A percentile compares a stretch with the other conserved stretches of the same genome.
Conservation (phyloP, 179 eudicot species). For the Spergularia azorica region DNA sequence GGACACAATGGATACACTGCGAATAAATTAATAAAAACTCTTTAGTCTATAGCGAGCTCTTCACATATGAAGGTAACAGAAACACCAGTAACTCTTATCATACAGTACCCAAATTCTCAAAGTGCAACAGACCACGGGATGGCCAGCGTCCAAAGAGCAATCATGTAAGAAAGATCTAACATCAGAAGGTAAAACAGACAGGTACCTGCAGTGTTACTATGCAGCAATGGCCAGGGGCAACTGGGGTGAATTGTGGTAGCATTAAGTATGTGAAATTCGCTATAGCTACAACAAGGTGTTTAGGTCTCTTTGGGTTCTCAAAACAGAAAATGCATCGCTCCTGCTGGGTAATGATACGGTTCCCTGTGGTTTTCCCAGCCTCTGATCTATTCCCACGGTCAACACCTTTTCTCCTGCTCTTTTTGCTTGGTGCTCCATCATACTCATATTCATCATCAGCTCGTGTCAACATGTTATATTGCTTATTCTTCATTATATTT, state of each 20-base stretch:
- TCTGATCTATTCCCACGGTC: conserved; percentile 39
- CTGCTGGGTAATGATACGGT: conserved; percentile 77
- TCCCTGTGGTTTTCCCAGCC: conserved; percentile 37
- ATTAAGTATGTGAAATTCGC: conserved; percentile 84
- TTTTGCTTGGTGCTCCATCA: conserved; percentile 74
- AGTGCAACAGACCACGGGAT: not conserved
- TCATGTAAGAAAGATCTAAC: not conserved
- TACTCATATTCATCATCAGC: conserved; percentile 97
- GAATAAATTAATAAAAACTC: conserved; percentile 13
- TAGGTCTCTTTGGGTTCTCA: conserved; percentile 86
- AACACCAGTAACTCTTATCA: conserved; percentile 38
- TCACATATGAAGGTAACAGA: not conserved
- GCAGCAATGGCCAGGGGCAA: conserved; percentile 92
- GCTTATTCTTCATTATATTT: conserved; percentile 60
- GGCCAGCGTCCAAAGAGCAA: not conserved
- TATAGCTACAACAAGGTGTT: conserved; percentile 82
- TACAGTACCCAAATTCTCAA: not conserved
- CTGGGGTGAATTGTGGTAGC: conserved; percentile 75
- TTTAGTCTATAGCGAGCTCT: not conserved
- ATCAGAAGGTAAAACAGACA: not conserved
- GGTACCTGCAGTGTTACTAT: conserved; percentile 83
- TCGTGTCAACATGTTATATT: conserved; percentile 48
- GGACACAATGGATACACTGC: not conserved
- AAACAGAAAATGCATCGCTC: conserved; percentile 88
- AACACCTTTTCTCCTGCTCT: conserved; percentile 54